phyloP scores from a whole-genome alignment of 2,329 filamentous ascomycete species.

The Nothomitra cinnamomea region DNA sequence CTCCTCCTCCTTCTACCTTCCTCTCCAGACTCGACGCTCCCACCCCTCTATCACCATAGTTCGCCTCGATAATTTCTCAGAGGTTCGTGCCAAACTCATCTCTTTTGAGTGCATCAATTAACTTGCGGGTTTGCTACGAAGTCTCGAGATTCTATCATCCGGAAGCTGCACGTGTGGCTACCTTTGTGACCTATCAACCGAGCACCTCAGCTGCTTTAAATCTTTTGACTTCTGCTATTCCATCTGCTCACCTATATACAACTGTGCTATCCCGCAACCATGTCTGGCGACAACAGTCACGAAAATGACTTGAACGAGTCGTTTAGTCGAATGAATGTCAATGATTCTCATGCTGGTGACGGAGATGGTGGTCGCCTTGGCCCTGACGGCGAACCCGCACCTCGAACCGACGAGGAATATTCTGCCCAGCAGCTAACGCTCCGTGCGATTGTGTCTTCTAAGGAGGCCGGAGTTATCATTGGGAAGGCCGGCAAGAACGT shows the following conservation, averaged over 20 bases:
- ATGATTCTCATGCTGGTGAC: conserved; percentile 26
- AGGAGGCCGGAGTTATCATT: conserved; percentile 97
- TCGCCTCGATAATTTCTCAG: conserved; percentile 6
- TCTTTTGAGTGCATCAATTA: conserved; percentile 11
- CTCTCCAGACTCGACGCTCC: conserved; percentile 11
- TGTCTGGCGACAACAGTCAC: conserved; percentile 43
- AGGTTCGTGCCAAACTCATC: background rate
- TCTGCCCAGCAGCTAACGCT: conserved; percentile 82
- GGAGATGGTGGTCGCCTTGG: conserved; percentile 38
- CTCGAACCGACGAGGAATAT: conserved; percentile 95
- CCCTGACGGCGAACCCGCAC: conserved; percentile 59
- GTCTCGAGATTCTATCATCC: background rate
- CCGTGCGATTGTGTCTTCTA: conserved; percentile 94
- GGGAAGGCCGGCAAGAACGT: conserved; percentile 98
- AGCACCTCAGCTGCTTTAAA: background rate
- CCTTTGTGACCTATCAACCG: background rate
- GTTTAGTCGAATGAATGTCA: conserved; percentile 49
- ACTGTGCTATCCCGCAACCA: conserved; percentile 20
- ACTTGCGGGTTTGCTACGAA: background rate
- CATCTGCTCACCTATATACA: background rate
- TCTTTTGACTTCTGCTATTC: background rate
- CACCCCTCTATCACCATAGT: conserved; percentile 10
- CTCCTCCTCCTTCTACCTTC: conserved; percentile 9
- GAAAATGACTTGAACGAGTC: conserved; percentile 38
- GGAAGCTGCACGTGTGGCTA: background rate